Percentiles rank a stretch among this genome's conserved stretches.
These are phyloP conservation scores for Colletotrichum viniferum DNA, from an alignment of 2,329 filamentous ascomycete genomes.

Conservation along the genomic window DNA sequence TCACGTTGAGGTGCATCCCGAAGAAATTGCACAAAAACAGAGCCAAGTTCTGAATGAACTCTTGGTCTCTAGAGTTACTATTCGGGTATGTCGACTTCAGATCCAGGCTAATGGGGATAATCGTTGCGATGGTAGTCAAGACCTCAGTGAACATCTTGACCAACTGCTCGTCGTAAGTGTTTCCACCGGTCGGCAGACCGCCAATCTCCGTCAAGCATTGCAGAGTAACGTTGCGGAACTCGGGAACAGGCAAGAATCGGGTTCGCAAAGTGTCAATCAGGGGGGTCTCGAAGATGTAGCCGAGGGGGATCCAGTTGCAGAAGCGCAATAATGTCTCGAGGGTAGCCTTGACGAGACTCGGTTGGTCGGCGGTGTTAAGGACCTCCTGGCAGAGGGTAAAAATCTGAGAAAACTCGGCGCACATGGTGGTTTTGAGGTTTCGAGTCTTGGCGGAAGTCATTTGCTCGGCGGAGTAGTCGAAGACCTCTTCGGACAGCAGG, in stretches of 20 bases:
- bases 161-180: conserved; percentile 91
- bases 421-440: conserved; percentile 98
- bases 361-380: conserved; percentile 84
- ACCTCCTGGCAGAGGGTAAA: conserved; percentile 98
- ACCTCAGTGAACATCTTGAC: conserved; percentile 99
- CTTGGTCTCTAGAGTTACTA: conserved; percentile 92
- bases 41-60: conserved; percentile 96
- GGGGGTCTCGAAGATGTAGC: conserved; percentile 97
- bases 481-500: conserved; percentile 95
- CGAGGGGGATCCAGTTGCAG: conserved; percentile 98
- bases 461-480: conserved; percentile 97
- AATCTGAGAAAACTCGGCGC: conserved; percentile 96
- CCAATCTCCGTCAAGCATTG: conserved; percentile 98
- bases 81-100: conserved; percentile 89
- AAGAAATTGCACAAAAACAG: conserved; percentile 98
- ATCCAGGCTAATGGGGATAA: conserved; percentile 89
- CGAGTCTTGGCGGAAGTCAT: conserved; percentile 99
- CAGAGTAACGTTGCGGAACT: conserved; percentile 95
- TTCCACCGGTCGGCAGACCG: conserved; percentile 81
- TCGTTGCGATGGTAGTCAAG: conserved; percentile 87
- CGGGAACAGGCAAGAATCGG: conserved; percentile 88
- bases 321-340: conserved; percentile 94
- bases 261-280: conserved; percentile 94
- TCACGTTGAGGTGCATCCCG: conserved; percentile 84
- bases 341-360: conserved; percentile 92